Evolutionary conservation across 2,329 filamentous ascomycete genomes (phyloP), one percentile per base, ranked within the genome.

Genomic region (Colletotrichum abscissum): DNA sequence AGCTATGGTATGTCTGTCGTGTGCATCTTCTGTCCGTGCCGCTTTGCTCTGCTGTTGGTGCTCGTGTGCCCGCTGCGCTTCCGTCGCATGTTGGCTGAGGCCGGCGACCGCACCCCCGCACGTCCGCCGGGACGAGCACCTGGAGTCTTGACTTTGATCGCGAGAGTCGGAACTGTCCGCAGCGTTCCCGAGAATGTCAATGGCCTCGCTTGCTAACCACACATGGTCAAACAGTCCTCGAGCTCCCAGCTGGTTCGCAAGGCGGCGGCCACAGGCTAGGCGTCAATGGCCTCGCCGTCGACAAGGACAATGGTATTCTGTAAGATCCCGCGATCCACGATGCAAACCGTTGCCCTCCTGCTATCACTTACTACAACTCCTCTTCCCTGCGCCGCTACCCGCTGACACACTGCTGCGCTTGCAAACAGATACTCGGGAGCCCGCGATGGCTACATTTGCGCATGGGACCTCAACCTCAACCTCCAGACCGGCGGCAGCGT

Each of bases 361-460:
- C 76, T 66, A 76, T 69, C 63, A 35, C 7, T 30, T 33, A 24
- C 26, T 63, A 33, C 30, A 1, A 60, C 49, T 60, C 24, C 38
- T 42, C 65, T 5, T 26, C 12, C 19, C 24, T 26, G n/a, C n/a
- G 19, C 26, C 33, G 52, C 33, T 19, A 26, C 28, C 11, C 49
- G 35, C 59, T 57, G 55, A 73, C 67, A 73, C 67, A 54, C 19
- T 30, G 58, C 38, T 38, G 19, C 33, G 33, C 35, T 42, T 16
- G 55, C 55, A 14, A 55, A 22, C 74, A 98, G 95, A 79, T 99
- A 98, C 85, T 98, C 97, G 58, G 97, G 95, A 76, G 97, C 97
- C 73, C 93, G 97, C 80, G 97, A 99, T 84, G 97, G 97, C 78
- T 93, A 97, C 63, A 93, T 99, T 77, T 99, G 97, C 85, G 95